A percentile compares a stretch with the other conserved stretches of the same genome.
These are phyloP conservation scores for Primulina eburnea DNA, from an alignment of 257 asterid genomes.

Conservation along the genomic window DNA sequence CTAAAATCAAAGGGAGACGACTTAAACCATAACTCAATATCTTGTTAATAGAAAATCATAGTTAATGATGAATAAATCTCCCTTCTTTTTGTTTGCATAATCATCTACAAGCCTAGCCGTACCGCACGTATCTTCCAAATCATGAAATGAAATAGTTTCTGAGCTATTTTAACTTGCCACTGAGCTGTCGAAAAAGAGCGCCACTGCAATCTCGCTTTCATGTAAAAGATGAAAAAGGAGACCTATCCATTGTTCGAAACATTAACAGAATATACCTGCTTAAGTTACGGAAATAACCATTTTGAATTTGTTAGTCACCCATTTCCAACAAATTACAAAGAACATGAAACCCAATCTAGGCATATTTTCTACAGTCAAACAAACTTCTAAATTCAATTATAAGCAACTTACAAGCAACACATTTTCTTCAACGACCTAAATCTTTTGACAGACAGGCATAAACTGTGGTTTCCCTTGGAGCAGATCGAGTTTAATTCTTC, in stretches of 20 bases:
- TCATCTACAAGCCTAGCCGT: too few species aligned
- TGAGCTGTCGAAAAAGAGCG: neutral
- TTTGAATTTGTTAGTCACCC: slow-evolving; percentile 43
- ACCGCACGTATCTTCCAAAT: too few species aligned
- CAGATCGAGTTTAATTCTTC: slow-evolving; percentile 22
- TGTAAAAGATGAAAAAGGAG: neutral
- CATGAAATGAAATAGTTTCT: too few species aligned
- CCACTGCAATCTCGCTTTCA: neutral
- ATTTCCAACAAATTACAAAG: slow-evolving; percentile 37
- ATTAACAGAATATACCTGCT: too few species aligned
- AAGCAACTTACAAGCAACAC: slow-evolving; percentile 32
- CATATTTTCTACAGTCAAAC: slow-evolving; percentile 39
- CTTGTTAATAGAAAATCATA: too few species aligned
- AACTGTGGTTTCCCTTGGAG: slow-evolving; percentile 17
- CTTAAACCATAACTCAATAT: too few species aligned
- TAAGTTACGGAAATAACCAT: neutral
- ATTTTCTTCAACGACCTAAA: slow-evolving; percentile 37
- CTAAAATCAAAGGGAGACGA: too few species aligned
- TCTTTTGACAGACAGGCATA: slow-evolving; percentile 31
- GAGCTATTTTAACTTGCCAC: too few species aligned
- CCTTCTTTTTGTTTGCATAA: too few species aligned
- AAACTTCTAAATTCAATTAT: slow-evolving; percentile 47
- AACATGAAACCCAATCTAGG: slow-evolving; percentile 46
- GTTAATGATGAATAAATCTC: too few species aligned
- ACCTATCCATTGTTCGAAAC: neutral